phyloP scores from a whole-genome alignment of 345 rosid species.

The Lagerstroemia speciosa region DNA sequence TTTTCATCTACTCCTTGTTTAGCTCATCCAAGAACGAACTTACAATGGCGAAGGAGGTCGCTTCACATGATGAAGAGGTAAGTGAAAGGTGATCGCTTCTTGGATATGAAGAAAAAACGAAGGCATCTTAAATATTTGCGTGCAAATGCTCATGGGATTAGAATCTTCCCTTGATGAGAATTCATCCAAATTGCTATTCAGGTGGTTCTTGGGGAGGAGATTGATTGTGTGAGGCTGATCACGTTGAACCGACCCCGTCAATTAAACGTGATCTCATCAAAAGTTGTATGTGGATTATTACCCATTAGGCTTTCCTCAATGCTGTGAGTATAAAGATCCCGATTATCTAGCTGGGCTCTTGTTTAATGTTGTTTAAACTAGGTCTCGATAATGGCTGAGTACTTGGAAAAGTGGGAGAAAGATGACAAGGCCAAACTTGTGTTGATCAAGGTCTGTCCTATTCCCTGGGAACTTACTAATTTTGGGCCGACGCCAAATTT shows the following conservation, averaged over 20 bases:
- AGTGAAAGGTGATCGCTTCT: no score
- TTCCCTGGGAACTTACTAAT: no score
- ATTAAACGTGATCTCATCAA: slow-evolving; percentile 55
- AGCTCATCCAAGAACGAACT: neutral
- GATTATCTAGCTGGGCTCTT: neutral
- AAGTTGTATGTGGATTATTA: slow-evolving; percentile 48
- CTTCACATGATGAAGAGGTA: slow-evolving; percentile 13
- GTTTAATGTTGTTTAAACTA: slow-evolving; percentile 15
- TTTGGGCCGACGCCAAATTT: no score
- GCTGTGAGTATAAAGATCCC: neutral
- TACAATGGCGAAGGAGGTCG: slow-evolving; percentile 20
- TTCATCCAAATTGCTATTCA: slow-evolving; percentile 9
- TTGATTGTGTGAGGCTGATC: slow-evolving; percentile 42
- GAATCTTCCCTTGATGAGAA: neutral
- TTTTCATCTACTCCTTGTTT: neutral
- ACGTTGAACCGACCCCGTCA: slow-evolving; percentile 84
- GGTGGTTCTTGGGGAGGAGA: slow-evolving; percentile 58
- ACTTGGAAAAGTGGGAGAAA: slow-evolving; percentile 78
- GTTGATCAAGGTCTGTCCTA: no score
- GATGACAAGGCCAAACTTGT: slow-evolving; percentile 22
- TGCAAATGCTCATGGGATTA: no score
- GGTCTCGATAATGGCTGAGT: slow-evolving; percentile 70
- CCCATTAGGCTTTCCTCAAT: no score
- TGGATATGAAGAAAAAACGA: no score
- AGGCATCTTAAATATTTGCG: no score